Evolutionary conservation across 768 basidiomycete species (phyloP).

Genomic region (Chalciporus chontae): DNA sequence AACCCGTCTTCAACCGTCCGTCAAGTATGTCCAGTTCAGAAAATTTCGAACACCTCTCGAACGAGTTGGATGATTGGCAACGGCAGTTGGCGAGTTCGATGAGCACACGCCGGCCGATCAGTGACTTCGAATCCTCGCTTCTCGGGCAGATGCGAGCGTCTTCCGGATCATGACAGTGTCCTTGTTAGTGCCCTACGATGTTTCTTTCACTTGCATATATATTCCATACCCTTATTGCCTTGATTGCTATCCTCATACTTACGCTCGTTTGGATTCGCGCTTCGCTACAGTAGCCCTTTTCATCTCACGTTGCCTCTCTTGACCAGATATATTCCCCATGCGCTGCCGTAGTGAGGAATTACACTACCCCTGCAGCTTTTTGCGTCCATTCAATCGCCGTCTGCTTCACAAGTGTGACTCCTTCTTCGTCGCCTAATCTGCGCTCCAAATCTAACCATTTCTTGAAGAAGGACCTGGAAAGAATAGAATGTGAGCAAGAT

Average conservation of each 20-base stretch:
- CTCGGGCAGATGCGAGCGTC: constrained; percentile 55
- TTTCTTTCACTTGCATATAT: constrained; percentile 32
- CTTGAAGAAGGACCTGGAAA: constrained; percentile 85
- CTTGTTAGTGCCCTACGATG: constrained; percentile 10
- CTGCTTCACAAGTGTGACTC: constrained; percentile 74
- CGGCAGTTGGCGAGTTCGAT: constrained; percentile 78
- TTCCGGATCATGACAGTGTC: constrained; percentile 45
- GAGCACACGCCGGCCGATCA: constrained; percentile 67
- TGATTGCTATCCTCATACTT: constrained; percentile 36
- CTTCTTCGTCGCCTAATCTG: constrained; percentile 82
- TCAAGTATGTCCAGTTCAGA: constrained; percentile 81
- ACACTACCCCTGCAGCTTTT: constrained; percentile 37
- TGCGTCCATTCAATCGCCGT: constrained; percentile 93
- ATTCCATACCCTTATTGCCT: constrained; percentile 32
- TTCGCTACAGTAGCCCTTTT: constrained; percentile 35
- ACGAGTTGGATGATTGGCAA: constrained; percentile 84
- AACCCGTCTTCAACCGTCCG: constrained; percentile 66
- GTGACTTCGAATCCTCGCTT: constrained; percentile 64
- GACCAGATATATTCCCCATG: constrained; percentile 34
- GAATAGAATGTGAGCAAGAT: constrained; percentile 12
- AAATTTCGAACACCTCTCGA: constrained; percentile 77
- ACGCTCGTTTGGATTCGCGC: constrained; percentile 58
- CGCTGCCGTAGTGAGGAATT: constrained; percentile 17
- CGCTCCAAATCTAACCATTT: constrained; percentile 93
- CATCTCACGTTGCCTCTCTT: constrained; percentile 30